Evolutionary conservation across 176 grass and related monocot genomes (phyloP).

Genomic region (Musa troglodytarum): DNA sequence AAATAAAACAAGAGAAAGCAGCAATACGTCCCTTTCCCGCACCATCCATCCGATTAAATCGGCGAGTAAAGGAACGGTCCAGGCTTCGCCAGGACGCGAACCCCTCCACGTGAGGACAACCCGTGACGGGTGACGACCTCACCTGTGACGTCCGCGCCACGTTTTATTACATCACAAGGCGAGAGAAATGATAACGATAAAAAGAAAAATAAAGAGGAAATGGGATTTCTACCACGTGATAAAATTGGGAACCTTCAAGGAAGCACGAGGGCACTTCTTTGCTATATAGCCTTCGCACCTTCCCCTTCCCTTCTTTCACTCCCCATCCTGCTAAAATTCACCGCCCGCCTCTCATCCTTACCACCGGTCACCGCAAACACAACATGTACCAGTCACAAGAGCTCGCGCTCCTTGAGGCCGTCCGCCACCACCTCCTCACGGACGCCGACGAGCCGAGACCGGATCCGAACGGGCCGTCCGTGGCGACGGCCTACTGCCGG

Average conservation of each 20-base stretch:
- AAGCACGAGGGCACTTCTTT: background rate
- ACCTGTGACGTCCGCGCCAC: background rate
- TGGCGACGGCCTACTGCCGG: background rate
- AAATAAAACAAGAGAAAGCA: background rate
- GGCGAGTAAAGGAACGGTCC: background rate
- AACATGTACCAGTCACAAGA: background rate
- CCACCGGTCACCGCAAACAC: background rate
- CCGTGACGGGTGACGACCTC: background rate
- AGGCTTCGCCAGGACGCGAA: background rate
- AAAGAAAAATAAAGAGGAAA: background rate
- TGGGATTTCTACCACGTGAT: background rate
- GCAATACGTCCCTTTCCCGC: too few relatives aligned
- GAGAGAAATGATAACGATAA: background rate
- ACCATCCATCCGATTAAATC: background rate
- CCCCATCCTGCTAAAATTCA: background rate
- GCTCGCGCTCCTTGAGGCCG: background rate
- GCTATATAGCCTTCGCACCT: background rate
- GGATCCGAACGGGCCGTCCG: background rate
- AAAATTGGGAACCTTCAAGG: background rate
- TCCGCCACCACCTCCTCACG: constrained; percentile 3
- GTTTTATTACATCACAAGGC: background rate
- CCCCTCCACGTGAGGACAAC: background rate
- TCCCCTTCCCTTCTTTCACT: background rate
- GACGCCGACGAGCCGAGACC: background rate
- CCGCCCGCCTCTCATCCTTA: background rate